Conservation (phyloP, 148 eudicot genomes). For the Silene conica region DNA sequence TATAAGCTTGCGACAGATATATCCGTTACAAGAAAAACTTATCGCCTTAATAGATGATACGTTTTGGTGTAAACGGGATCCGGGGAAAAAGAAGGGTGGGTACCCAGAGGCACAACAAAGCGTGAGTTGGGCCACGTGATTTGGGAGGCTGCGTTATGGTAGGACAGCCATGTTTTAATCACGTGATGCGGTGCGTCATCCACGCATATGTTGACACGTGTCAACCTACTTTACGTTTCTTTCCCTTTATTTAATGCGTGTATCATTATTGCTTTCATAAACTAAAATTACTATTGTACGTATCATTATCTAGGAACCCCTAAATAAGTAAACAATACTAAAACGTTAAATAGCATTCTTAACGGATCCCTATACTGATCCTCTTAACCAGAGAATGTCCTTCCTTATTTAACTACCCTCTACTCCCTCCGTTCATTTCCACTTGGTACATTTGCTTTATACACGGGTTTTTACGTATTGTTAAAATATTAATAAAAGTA, state of each 20-base stretch:
- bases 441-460: too few species aligned
- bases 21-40: too few species aligned
- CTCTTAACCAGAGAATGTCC: conserved; percentile 63
- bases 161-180: conserved; percentile 49
- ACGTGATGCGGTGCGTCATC: conserved; percentile 60
- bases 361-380: conserved; percentile 91
- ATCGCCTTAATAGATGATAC: too few species aligned
- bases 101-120: conserved; percentile 34
- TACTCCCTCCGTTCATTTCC: too few species aligned
- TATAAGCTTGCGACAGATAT: too few species aligned
- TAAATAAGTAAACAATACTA: too few species aligned
- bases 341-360: conserved; percentile 25
- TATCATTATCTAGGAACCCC: neutral
- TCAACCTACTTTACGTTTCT: neutral
- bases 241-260: neutral
- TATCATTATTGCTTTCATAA: neutral
- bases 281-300: too few species aligned
- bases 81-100: conserved; percentile 28
- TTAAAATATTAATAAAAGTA: too few species aligned
- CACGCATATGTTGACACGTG: conserved; percentile 52
- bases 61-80: conserved; percentile 19
- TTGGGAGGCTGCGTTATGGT: conserved; percentile 64
- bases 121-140: conserved; percentile 97
- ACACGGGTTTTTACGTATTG: too few species aligned
- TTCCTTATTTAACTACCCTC: neutral